Conservation (phyloP, 441 rosid genomes). For the Breynia disticha region DNA sequence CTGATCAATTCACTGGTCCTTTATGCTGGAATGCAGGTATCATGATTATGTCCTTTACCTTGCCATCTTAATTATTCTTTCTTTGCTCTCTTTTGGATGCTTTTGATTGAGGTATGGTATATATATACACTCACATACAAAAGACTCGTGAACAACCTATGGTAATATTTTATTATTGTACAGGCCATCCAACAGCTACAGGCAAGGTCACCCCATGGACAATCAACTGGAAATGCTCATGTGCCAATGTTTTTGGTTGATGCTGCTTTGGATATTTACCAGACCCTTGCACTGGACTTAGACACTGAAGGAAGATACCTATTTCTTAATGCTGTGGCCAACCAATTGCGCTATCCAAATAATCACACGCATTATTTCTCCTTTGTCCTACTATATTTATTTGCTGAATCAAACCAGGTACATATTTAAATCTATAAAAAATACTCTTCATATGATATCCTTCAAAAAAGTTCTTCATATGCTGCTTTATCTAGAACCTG, state of each 20-base stretch:
- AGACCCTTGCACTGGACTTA: slow-evolving; percentile 51
- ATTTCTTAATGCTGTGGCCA: slow-evolving; percentile 85
- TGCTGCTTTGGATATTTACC: slow-evolving; percentile 78
- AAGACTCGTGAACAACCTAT: too few relatives aligned
- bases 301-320: slow-evolving; percentile 95
- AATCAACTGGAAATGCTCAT: slow-evolving; percentile 37
- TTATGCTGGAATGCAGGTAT: slow-evolving; percentile 97
- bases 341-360: slow-evolving; percentile 97
- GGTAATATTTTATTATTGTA: too few relatives aligned
- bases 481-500: too few relatives aligned
- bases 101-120: too few relatives aligned
- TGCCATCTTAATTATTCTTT: too few relatives aligned
- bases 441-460: too few relatives aligned
- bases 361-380: slow-evolving; percentile 98
- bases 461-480: too few relatives aligned
- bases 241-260: slow-evolving; percentile 38
- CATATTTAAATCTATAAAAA: too few relatives aligned
- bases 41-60: too few relatives aligned
- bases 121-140: too few relatives aligned
- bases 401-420: slow-evolving; percentile 85
- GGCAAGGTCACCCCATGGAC: slow-evolving; percentile 64
- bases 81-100: too few relatives aligned
- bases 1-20: slow-evolving; percentile 95
- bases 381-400: slow-evolving; percentile 74
- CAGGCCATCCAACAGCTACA: slow-evolving; percentile 82